phyloP scores from a whole-genome alignment of 768 basidiomycete species.

The Kwoniella sp. region DNA sequence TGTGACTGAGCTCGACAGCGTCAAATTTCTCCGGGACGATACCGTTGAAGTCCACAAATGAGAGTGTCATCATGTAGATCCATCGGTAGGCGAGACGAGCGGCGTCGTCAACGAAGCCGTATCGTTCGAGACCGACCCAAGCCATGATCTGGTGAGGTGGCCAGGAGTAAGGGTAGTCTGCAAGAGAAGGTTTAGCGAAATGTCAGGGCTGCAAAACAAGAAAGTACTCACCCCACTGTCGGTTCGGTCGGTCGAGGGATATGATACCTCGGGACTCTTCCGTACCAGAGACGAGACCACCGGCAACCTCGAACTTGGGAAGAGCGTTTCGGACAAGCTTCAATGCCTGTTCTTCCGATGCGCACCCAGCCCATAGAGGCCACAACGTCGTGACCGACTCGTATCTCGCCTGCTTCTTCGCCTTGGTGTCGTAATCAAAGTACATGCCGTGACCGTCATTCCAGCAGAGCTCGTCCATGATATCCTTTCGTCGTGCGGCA shows the following conservation, averaged over 20 bases:
- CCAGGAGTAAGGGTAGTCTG: slow-evolving; percentile 70
- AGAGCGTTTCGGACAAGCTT: slow-evolving; percentile 82
- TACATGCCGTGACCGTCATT: slow-evolving; percentile 92
- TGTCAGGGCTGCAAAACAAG: background rate
- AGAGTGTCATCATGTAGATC: slow-evolving; percentile 73
- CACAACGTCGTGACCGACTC: slow-evolving; percentile 97
- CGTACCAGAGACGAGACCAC: slow-evolving; percentile 92
- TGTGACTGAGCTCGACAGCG: slow-evolving; percentile 89
- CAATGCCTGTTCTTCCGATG: slow-evolving; percentile 92
- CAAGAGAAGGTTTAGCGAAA: background rate
- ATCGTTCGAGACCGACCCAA: slow-evolving; percentile 95
- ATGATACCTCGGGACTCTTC: slow-evolving; percentile 95
- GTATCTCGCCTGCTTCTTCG: slow-evolving; percentile 87
- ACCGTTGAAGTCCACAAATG: slow-evolving; percentile 86
- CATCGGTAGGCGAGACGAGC: slow-evolving; percentile 91
- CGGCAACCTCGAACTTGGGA: slow-evolving; percentile 93
- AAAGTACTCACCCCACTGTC: slow-evolving; percentile 75
- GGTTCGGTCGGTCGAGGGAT: slow-evolving; percentile 91
- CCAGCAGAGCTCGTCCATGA: slow-evolving; percentile 94
- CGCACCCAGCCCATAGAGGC: slow-evolving; percentile 96
- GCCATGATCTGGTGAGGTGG: slow-evolving; percentile 92
- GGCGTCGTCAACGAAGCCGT: slow-evolving; percentile 90
- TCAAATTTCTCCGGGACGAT: slow-evolving; percentile 99
- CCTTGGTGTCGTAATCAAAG: slow-evolving; percentile 92
- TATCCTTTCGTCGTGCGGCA: slow-evolving; percentile 75